Conservation (phyloP, 441 rosid genomes). For the Brassica hybrid region DNA sequence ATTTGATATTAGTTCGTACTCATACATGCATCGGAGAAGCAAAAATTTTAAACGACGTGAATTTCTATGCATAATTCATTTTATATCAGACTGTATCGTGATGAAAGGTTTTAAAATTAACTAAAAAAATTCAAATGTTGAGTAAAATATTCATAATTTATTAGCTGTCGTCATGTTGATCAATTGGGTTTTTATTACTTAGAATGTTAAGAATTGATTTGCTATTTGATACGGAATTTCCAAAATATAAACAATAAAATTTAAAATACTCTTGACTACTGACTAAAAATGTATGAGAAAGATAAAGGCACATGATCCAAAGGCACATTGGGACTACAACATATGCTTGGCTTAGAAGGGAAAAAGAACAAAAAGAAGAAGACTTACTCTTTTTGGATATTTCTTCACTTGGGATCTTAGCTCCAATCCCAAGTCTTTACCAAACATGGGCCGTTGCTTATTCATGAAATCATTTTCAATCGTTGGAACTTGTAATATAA, state of each 20-base stretch:
- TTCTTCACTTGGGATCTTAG: slow-evolving; percentile 21
- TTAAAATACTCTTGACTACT: neutral
- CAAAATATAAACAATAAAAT: slow-evolving; percentile 1
- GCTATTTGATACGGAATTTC: neutral
- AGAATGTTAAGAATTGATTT: neutral
- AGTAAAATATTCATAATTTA: neutral
- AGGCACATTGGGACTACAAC: slow-evolving; percentile 34
- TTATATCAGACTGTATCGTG: neutral
- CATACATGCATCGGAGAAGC: slow-evolving; percentile 4
- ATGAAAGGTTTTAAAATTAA: neutral
- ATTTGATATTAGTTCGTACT: slow-evolving; percentile 15
- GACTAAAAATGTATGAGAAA: slow-evolving; percentile 8
- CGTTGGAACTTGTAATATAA: slow-evolving; percentile 33
- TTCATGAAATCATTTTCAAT: slow-evolving; percentile 9
- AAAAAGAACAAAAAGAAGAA: slow-evolving; percentile 27
- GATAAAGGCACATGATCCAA: slow-evolving; percentile 35
- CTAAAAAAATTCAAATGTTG: neutral
- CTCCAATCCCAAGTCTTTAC: slow-evolving; percentile 22
- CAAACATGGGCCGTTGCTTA: slow-evolving; percentile 32
- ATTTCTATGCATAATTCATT: neutral
- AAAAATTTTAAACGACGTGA: slow-evolving; percentile 1
- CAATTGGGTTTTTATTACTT: neutral
- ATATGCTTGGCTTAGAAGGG: slow-evolving; percentile 42
- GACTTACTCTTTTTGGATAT: slow-evolving; percentile 35
- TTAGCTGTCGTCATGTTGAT: neutral